Percentiles rank a stretch among this genome's conserved stretches.
Conservation (phyloP, 2,329 filamentous ascomycete species). For the Chalaropsis ovoidea region DNA sequence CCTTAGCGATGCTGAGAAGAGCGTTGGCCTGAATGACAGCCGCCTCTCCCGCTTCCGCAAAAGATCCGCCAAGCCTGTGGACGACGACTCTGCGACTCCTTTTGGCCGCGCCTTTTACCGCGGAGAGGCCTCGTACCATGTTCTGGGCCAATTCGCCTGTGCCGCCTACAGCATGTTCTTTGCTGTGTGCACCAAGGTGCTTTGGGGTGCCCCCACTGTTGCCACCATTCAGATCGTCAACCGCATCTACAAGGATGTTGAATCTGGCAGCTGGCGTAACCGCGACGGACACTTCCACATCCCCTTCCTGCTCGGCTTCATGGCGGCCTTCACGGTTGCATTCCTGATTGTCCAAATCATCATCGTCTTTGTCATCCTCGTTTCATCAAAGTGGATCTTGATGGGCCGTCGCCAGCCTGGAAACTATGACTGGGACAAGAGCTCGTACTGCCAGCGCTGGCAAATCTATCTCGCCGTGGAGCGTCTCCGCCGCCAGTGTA, state of each 20-base stretch:
- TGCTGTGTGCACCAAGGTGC: constrained; percentile 39
- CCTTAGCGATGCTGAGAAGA: constrained; percentile 17
- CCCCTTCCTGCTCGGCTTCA: constrained; percentile 35
- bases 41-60: background rate
- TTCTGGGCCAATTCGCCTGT: constrained; percentile 40
- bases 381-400: constrained; percentile 43
- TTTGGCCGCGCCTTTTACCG: constrained; percentile 49
- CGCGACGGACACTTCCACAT: constrained; percentile 30
- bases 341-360: constrained; percentile 38
- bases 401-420: constrained; percentile 43
- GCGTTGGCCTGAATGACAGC: background rate
- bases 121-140: constrained; percentile 41
- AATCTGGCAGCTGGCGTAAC: constrained; percentile 23
- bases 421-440: constrained; percentile 49
- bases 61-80: constrained; percentile 17
- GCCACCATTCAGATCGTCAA: constrained; percentile 40
- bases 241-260: constrained; percentile 29
- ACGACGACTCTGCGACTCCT: constrained; percentile 30
- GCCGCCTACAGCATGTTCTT: constrained; percentile 42
- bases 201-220: constrained; percentile 43
- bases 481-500: constrained; percentile 41
- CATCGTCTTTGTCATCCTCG: constrained; percentile 35
- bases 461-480: constrained; percentile 46
- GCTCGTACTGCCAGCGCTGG: constrained; percentile 48
- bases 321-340: constrained; percentile 35